phyloP scores from a whole-genome alignment of 345 rosid genomes.

The Corchorus capsularis region DNA sequence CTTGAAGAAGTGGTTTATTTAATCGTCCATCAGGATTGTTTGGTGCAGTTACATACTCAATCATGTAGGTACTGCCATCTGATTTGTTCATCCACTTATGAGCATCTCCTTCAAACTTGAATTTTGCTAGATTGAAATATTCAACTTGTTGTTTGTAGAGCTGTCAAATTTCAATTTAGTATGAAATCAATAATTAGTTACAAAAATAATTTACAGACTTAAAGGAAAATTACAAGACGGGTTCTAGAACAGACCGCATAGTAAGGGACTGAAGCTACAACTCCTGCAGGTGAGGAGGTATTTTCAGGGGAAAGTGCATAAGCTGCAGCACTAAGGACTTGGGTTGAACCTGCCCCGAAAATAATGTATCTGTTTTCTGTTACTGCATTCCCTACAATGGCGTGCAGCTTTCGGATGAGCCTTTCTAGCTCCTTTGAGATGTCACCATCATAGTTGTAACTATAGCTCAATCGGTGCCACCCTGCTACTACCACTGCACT shows the following conservation, averaged over 20 bases:
- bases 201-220: background rate
- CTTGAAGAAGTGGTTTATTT: constrained; percentile 49
- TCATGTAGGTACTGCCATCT: constrained; percentile 26
- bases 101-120: constrained; percentile 56
- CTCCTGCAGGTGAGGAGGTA: constrained; percentile 46
- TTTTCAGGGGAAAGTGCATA: constrained; percentile 49
- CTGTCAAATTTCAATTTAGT: constrained; percentile 23
- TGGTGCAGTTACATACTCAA: constrained; percentile 79
- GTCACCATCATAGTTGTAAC: constrained; percentile 8
- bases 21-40: constrained; percentile 37
- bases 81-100: constrained; percentile 7
- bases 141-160: constrained; percentile 46
- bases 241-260: constrained; percentile 40
- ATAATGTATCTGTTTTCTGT: constrained; percentile 46
- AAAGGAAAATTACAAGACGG: background rate
- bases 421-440: constrained; percentile 44
- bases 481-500: constrained; percentile 55
- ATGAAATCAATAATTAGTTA: background rate
- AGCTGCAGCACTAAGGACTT: constrained; percentile 65
- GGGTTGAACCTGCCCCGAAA: constrained; percentile 69
- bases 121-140: constrained; percentile 36
- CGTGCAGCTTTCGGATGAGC: background rate
- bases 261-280: constrained; percentile 57
- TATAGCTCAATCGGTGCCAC: constrained; percentile 61
- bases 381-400: constrained; percentile 53